phyloP scores from a whole-genome alignment of 208 protist species.

The Vickermania ingenoplastis region DNA sequence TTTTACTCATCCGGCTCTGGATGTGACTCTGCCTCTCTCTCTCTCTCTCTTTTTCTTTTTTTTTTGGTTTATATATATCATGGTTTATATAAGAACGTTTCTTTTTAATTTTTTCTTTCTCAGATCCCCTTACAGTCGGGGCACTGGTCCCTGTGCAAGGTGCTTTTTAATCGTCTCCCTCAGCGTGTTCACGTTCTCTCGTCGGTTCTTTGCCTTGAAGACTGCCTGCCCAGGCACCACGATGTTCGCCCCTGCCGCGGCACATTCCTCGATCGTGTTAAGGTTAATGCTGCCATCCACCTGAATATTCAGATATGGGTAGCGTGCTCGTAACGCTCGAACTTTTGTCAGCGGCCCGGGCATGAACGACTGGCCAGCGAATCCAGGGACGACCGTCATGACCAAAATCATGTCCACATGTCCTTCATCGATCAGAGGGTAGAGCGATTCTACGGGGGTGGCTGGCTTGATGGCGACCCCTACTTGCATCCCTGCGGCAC shows the following conservation, averaged over 20 bases:
- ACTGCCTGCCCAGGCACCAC: slow-evolving; percentile 90
- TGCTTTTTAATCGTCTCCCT: slow-evolving; percentile 3
- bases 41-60: too few species aligned
- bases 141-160: neutral
- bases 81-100: too few species aligned
- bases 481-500: slow-evolving; percentile 32
- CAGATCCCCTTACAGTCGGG: neutral
- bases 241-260: slow-evolving; percentile 89
- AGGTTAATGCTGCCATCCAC: slow-evolving; percentile 92
- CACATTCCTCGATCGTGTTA: slow-evolving; percentile 74
- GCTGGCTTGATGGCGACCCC: slow-evolving; percentile 88
- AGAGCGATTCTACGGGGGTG: slow-evolving; percentile 43
- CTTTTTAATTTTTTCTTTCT: too few species aligned
- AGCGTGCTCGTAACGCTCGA: slow-evolving; percentile 24
- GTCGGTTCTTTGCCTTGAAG: slow-evolving; percentile 37
- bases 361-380: slow-evolving; percentile 96
- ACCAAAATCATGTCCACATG: slow-evolving; percentile 87
- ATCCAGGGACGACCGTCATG: slow-evolving; percentile 96
- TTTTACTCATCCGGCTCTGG: too few species aligned
- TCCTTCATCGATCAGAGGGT: slow-evolving; percentile 20
- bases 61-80: too few species aligned
- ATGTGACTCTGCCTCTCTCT: too few species aligned
- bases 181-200: slow-evolving; percentile 3
- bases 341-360: slow-evolving; percentile 88
- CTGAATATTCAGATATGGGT: slow-evolving; percentile 87